Conservation (phyloP, 1,284 basidiomycete species). For the Flammula alnicola region DNA sequence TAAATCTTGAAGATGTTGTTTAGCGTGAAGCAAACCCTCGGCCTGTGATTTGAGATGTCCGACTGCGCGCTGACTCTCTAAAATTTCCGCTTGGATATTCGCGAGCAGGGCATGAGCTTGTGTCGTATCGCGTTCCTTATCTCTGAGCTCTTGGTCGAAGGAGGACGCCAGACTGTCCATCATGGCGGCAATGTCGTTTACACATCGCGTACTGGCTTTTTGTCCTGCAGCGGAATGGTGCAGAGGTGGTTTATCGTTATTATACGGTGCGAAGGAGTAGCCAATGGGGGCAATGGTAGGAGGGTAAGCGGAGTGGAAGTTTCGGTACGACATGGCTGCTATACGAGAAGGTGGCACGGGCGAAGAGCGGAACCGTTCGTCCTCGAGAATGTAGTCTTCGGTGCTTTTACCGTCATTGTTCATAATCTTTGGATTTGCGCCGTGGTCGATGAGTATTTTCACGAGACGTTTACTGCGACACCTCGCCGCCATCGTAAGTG, state of each 20-base stretch:
- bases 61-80: slow-evolving; percentile 84
- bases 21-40: slow-evolving; percentile 69
- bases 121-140: slow-evolving; percentile 90
- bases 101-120: slow-evolving; percentile 89
- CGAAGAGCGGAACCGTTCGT: slow-evolving; percentile 95
- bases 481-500: slow-evolving; percentile 94
- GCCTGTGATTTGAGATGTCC: slow-evolving; percentile 73
- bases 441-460: slow-evolving; percentile 94
- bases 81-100: slow-evolving; percentile 92
- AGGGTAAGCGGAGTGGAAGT: slow-evolving; percentile 61
- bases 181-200: slow-evolving; percentile 86
- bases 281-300: slow-evolving; percentile 41
- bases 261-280: slow-evolving; percentile 51
- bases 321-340: slow-evolving; percentile 69
- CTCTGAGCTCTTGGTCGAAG: slow-evolving; percentile 91
- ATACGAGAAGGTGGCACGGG: slow-evolving; percentile 75
- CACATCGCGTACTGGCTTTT: slow-evolving; percentile 82
- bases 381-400: slow-evolving; percentile 99
- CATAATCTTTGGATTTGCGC: slow-evolving; percentile 94
- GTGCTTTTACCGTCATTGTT: slow-evolving; percentile 97
- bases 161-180: slow-evolving; percentile 90
- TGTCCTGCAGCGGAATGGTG: slow-evolving; percentile 91
- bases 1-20: slow-evolving; percentile 62
- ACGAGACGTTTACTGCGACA: slow-evolving; percentile 97
- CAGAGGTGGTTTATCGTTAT: slow-evolving; percentile 69